A percentile compares a stretch with the other conserved stretches of the same genome.
Evolutionary conservation across 495 filamentous ascomycete species (phyloP).

Genomic region (Aspergillus olivimuriae): DNA sequence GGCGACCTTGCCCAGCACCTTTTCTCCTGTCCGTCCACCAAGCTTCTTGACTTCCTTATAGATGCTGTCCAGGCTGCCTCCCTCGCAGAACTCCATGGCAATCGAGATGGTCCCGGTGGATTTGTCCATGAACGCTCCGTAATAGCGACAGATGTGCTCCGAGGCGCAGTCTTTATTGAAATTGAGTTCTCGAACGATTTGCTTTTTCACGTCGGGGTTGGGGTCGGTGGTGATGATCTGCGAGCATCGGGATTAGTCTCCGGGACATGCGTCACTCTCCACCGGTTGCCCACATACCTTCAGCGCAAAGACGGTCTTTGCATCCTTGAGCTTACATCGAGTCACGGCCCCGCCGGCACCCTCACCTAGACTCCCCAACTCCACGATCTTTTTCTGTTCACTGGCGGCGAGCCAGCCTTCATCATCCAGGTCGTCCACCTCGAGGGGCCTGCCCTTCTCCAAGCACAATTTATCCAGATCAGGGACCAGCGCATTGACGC

Average conservation of each 20-base stretch:
- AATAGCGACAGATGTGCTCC: slow-evolving; percentile 92
- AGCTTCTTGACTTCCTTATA: slow-evolving; percentile 96
- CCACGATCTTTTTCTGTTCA: slow-evolving; percentile 75
- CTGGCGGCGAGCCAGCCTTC: slow-evolving; percentile 92
- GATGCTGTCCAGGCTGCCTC: slow-evolving; percentile 88
- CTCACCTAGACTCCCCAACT: slow-evolving; percentile 87
- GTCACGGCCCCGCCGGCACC: slow-evolving; percentile 96
- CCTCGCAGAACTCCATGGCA: slow-evolving; percentile 98
- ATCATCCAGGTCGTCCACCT: slow-evolving; percentile 92
- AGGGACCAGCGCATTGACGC: slow-evolving; percentile 57
- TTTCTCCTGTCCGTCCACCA: slow-evolving; percentile 91
- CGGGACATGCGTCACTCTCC: too few relatives aligned
- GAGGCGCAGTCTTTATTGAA: slow-evolving; percentile 98
- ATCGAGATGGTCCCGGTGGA: slow-evolving; percentile 92
- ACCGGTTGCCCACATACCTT: slow-evolving; percentile 63
- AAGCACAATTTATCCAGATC: slow-evolving; percentile 68
- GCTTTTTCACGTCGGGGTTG: slow-evolving; percentile 94
- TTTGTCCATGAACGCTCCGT: slow-evolving; percentile 91
- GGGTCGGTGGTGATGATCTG: slow-evolving; percentile 98
- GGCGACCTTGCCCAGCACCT: slow-evolving; percentile 95
- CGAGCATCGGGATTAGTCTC: too few relatives aligned
- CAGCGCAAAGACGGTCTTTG: slow-evolving; percentile 90
- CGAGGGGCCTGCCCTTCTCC: slow-evolving; percentile 72
- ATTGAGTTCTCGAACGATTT: slow-evolving; percentile 88
- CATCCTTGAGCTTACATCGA: slow-evolving; percentile 76